Base-by-base conservation (phyloP, 2,329 filamentous ascomycete species). In the Pseudodiploospora longispora region DNA sequence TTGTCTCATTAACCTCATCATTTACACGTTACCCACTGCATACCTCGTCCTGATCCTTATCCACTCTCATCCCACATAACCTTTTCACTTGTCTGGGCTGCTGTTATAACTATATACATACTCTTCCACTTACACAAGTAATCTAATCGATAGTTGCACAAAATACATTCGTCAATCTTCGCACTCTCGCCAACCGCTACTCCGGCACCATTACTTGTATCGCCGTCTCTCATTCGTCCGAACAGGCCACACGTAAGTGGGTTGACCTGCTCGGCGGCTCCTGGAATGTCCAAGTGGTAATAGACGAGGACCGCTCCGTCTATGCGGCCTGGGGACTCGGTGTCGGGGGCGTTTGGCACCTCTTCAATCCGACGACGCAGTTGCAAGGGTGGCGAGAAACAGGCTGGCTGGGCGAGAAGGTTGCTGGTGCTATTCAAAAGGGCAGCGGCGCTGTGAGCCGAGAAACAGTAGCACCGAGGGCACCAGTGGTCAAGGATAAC, bases 261-360 rank as follows among this genome's bases (percentile, higher is more conserved):
- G 54, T 78, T 38, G 72, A 75, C 50, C 64, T 78, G 12, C 59
- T 81, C 9, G 77, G 77, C 56, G 76, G 77, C 47, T 64, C 74
- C 10, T 77, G 76, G 72, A 70, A 68, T 56, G 67, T 80, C 30
- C 67, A 74, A 49, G 59, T 81, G 3, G 58, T 81, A 44, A 60
- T 79, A 44, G 77, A 81, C 60, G 70, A 77, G 52, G 69, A 74
- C 47, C 70, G 76, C 47, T 67, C 72, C 48, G 54, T 79, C 32
- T 81, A 82, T 53, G 75, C 77, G 3, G 68, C 74, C 8, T 81
- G 76, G 76, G 78, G 78, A 3, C 64, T 81, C 4, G 76, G 77
- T 0, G 57, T 73, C 5, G 70, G 68, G 27, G 39, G 59, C 70
- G 40, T 41, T 12, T 76, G 72, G 72, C 71, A 69, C 55, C 67